Evolutionary conservation across 805 yeast genomes (phyloP).

Genomic region (Candida takata): DNA sequence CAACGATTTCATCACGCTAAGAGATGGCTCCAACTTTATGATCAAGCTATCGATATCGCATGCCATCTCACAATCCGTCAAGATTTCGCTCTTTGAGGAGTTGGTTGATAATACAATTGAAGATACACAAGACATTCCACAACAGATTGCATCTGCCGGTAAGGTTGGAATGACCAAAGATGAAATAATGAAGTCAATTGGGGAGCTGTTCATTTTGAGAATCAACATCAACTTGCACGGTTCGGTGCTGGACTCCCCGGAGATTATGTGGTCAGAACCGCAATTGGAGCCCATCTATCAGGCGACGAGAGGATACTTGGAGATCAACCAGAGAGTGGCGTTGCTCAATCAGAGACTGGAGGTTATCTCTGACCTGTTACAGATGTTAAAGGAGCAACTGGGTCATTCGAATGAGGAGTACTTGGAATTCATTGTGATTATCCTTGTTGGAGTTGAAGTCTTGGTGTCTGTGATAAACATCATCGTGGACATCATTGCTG

Average conservation of each 20-base stretch:
- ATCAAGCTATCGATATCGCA: constrained; percentile 88
- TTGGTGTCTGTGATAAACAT: constrained; percentile 82
- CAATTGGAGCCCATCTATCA: constrained; percentile 96
- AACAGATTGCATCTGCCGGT: constrained; percentile 90
- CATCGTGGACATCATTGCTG: constrained; percentile 46
- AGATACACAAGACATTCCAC: constrained; percentile 95
- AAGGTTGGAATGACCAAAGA: constrained; percentile 91
- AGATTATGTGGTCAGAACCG: constrained; percentile 98
- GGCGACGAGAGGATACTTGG: constrained; percentile 92
- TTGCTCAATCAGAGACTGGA: constrained; percentile 86
- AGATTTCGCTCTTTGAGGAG: constrained; percentile 92
- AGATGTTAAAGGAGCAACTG: constrained; percentile 94
- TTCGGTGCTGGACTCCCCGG: constrained; percentile 91
- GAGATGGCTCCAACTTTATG: constrained; percentile 89
- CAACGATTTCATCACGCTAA: constrained; percentile 87
- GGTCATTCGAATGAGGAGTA: constrained; percentile 94
- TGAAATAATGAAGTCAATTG: constrained; percentile 95
- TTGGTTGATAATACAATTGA: constrained; percentile 94
- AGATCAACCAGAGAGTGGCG: constrained; percentile 89
- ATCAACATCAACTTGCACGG: constrained; percentile 81
- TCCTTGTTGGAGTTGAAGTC: constrained; percentile 87
- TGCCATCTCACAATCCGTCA: constrained; percentile 93
- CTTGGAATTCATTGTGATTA: constrained; percentile 83
- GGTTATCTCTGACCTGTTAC: constrained; percentile 86
- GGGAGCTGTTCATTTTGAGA: constrained; percentile 85